Base-by-base conservation (phyloP, 352 stramenopile genomes). In the Phytophthora sansomeana region DNA sequence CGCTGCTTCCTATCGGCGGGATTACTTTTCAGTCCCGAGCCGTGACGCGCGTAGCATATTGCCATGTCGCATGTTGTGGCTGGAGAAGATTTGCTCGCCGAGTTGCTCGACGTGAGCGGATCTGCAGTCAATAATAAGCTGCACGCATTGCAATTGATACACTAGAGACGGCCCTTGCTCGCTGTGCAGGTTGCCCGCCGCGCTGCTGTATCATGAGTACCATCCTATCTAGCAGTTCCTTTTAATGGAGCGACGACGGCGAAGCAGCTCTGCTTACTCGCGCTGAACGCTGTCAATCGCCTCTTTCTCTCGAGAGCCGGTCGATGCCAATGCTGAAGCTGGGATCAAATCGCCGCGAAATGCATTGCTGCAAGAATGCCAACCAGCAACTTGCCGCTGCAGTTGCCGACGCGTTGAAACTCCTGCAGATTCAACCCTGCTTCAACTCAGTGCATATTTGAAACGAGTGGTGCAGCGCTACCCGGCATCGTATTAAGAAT, bases 381-480 rank as follows among this genome's bases (percentile, higher is more conserved):
- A 36, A 35, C 24, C 44, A 52, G 24, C 21, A 21, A 13, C 14
- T 50, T 32, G n/a, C 17, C 42, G 17, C 5, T 56, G 43, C 33
- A 63, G 56, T 26, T 53, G 41, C 39, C 33, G 24, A 29, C 46
- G 33, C 6, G 10, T 69, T 63, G 61, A 69, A 69, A 35, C 60
- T 68, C n/a, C 4, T 44, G 24, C 44, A 69, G 19, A 63, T 63
- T 69, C 52, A 69, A 69, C 52, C 62, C 51, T n/a, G 36, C 30
- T 58, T 53, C 39, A 66, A 53, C 48, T 60, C 30, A 21, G n/a
- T 30, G 11, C 13, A 2, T 32, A 24, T 6, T 9, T 7, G 14
- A 49, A 59, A 41, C 47, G 38, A 66, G 16, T 53, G 58, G 58
- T 24, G 58, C 58, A 35, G 26, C 28, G 17, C 10, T 5, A 41